Base-by-base conservation (phyloP, 805 yeast species). In the Maudiozyma saulgeensis region DNA sequence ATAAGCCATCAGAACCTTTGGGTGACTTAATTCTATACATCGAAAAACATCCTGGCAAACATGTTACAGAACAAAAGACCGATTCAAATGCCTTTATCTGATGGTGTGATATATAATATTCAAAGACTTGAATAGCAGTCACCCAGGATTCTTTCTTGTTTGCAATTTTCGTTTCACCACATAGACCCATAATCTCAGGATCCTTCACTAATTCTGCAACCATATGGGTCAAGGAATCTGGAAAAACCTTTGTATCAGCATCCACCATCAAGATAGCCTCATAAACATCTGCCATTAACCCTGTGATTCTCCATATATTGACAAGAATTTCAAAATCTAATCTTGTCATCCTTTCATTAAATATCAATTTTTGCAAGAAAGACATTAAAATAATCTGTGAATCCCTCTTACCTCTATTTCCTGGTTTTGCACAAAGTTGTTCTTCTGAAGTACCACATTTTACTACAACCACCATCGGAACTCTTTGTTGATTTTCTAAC, bases 371-470 rank as follows among this genome's bases (percentile, higher is more conserved):
- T 68, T 89, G 96, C 60, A 89, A 74, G 67, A 89, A 89, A 0
- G 91, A 82, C 97, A 89, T 90, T 59, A 89, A 71, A 52, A 89
- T 82, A 52, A 89, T 81, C 67, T 89, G 97, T 19, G 96, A 87
- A 64, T 89, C 97, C 70, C 97, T 84, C 67, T 89, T 89, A 69
- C 97, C 97, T 74, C 97, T 82, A 66, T 89, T 89, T 56, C 97
- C 97, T 6, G 96, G 96, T 62, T 82, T 83, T 1, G 81, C 71
- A 2, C 83, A 73, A 13, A 76, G 74, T 23, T 78, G 81, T 63
- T 88, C 96, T 25, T 75, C 82, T 12, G 87, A 87, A 0, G 95
- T 83, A 51, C 97, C 97, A 68, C 95, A 85, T 66, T 89, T 89
- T 26, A 87, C 93, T 58, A 90, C 73, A 31, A 82, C 71, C 21